A percentile compares a stretch with the other conserved stretches of the same genome.
These are phyloP conservation scores for Epichloe elymi DNA, from an alignment of 2,329 filamentous ascomycete genomes.

Conservation along the genomic window DNA sequence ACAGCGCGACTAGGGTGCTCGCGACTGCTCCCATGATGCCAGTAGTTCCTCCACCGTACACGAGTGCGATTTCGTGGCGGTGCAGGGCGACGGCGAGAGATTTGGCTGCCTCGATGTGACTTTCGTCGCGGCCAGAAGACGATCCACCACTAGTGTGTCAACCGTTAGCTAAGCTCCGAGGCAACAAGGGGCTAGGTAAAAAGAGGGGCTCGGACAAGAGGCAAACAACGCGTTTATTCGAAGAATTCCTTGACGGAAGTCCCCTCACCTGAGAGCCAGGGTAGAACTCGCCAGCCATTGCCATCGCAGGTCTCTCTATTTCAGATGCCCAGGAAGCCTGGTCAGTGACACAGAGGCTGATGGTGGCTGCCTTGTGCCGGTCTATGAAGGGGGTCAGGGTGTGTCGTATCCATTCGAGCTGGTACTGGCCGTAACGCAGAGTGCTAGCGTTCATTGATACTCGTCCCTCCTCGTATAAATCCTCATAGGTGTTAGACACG, in stretches of 20 bases:
- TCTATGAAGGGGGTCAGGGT: neutral
- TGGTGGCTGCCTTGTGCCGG: neutral
- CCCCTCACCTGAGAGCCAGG: neutral
- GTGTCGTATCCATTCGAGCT: conserved; percentile 1
- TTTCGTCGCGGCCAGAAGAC: conserved; percentile 50
- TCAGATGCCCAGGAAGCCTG: neutral
- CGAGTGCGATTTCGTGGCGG: conserved; percentile 61
- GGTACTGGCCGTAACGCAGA: neutral
- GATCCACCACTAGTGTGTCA: neutral
- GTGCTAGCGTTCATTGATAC: neutral
- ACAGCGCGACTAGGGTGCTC: conserved; percentile 67
- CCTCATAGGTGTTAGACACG: neutral
- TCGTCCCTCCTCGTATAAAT: neutral
- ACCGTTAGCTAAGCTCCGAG: neutral
- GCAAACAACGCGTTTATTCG: neutral
- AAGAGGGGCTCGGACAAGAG: neutral
- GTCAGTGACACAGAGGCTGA: neutral
- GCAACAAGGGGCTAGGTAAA: neutral
- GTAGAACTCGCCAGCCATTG: neutral
- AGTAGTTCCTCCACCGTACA: conserved; percentile 86
- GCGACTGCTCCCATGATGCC: conserved; percentile 92
- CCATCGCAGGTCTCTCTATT: neutral
- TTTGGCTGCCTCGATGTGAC: conserved; percentile 65
- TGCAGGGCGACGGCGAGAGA: conserved; percentile 61
- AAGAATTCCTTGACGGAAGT: neutral